These are phyloP conservation scores for Hirsutella rhossiliensis DNA, from an alignment of 2,329 filamentous ascomycete genomes.

Conservation along the genomic window DNA sequence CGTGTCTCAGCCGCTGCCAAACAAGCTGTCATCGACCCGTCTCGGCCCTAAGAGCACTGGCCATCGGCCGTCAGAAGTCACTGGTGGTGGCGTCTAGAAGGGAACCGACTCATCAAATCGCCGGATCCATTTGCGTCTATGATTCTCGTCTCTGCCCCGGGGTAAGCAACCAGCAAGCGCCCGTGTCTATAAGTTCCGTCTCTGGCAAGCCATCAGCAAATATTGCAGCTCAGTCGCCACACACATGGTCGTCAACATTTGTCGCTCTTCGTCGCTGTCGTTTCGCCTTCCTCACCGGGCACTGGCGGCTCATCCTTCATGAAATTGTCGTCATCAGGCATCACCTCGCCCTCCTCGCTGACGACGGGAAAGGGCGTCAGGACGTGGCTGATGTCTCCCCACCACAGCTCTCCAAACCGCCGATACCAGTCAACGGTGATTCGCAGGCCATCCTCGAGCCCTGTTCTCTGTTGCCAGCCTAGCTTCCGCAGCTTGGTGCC, in stretches of 20 bases:
- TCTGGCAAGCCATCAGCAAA: background rate
- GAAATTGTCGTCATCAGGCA: conserved; percentile 32
- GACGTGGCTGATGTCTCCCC: conserved; percentile 59
- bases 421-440: conserved; percentile 61
- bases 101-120: no score
- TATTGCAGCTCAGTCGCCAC: background rate
- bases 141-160: no score
- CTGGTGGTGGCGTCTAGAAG: no score
- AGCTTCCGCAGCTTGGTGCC: conserved; percentile 53
- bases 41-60: no score
- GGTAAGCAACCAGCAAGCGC: no score
- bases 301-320: conserved; percentile 20
- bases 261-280: background rate
- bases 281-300: conserved; percentile 9
- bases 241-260: background rate
- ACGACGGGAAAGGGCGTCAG: conserved; percentile 57
- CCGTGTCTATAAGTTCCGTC: background rate
- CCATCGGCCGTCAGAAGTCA: no score
- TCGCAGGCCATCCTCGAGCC: conserved; percentile 49
- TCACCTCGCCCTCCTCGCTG: conserved; percentile 38
- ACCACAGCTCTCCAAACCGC: conserved; percentile 54
- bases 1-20: no score
- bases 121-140: no score
- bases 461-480: conserved; percentile 58
- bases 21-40: no score